phyloP scores from a whole-genome alignment of 164 flowering plant genomes.

The Warburgia ugandensis region DNA sequence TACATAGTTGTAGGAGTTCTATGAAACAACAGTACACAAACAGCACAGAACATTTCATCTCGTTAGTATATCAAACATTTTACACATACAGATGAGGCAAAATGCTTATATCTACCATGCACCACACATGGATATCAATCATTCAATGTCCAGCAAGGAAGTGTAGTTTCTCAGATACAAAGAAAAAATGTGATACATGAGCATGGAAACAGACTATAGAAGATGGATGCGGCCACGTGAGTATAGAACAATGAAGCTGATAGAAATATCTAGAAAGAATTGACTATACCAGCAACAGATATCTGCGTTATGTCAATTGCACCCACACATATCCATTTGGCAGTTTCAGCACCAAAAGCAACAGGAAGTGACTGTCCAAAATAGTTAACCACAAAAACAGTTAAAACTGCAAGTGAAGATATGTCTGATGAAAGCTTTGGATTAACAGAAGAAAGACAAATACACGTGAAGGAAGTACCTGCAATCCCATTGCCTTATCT shows the following conservation, averaged over 20 bases:
- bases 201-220: too few species aligned
- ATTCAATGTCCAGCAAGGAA: too few species aligned
- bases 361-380: constrained; percentile 84
- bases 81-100: too few species aligned
- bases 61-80: too few species aligned
- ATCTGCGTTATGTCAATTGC: constrained; percentile 89
- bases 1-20: too few species aligned
- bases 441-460: not conserved
- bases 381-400: not conserved
- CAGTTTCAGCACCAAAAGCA: constrained; percentile 88
- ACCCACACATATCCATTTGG: constrained; percentile 96
- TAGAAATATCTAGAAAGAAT: not conserved
- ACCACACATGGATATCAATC: not conserved
- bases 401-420: not conserved
- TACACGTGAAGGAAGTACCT: constrained; percentile 54
- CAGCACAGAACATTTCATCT: too few species aligned
- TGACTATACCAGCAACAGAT: constrained; percentile 62
- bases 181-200: too few species aligned
- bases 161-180: too few species aligned
- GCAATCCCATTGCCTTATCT: constrained; percentile 80
- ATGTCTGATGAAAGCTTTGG: not conserved
- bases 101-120: too few species aligned
- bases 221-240: not conserved
- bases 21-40: not conserved
- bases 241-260: not conserved